Conservation (phyloP, 768 basidiomycete species). For the Russula emetica region DNA sequence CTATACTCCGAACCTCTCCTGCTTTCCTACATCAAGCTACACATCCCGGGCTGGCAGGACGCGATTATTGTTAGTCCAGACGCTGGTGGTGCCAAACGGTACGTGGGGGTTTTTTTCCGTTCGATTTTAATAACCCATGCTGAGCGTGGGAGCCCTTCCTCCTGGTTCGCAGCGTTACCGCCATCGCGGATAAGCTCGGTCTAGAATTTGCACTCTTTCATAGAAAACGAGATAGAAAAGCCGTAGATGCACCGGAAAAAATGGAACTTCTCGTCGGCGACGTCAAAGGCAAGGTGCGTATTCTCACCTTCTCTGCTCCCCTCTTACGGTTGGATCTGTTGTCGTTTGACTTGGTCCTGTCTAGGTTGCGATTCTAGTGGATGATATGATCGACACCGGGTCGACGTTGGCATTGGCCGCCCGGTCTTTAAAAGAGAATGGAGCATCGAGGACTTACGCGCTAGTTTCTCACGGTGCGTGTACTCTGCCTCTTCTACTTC, state of each 20-base stretch:
- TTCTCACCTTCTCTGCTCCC: neutral
- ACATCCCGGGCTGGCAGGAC: conserved; percentile 81
- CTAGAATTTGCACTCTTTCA: conserved; percentile 96
- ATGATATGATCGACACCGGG: conserved; percentile 98
- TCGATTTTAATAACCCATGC: neutral
- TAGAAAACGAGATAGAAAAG: conserved; percentile 73
- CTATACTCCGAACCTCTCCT: conserved; percentile 94
- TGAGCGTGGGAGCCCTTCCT: neutral
- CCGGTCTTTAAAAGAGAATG: conserved; percentile 81
- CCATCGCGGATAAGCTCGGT: conserved; percentile 92
- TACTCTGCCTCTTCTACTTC: conserved; percentile 13
- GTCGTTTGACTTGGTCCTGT: conserved; percentile 20
- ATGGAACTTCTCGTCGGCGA: conserved; percentile 96
- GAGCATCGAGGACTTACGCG: conserved; percentile 81
- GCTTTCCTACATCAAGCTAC: conserved; percentile 85
- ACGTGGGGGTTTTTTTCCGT: conserved; percentile 31
- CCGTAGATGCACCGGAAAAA: conserved; percentile 60
- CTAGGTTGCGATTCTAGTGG: conserved; percentile 89
- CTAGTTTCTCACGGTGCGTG: conserved; percentile 84
- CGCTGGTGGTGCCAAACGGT: conserved; percentile 98
- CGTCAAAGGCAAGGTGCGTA: conserved; percentile 78
- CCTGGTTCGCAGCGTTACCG: conserved; percentile 63
- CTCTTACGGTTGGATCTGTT: neutral
- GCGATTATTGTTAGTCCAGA: conserved; percentile 94
- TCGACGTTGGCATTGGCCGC: conserved; percentile 82